Percentiles rank a stretch among this genome's conserved stretches.
Conservation (phyloP, 805 yeast genomes). For the Candida bentonensis region DNA sequence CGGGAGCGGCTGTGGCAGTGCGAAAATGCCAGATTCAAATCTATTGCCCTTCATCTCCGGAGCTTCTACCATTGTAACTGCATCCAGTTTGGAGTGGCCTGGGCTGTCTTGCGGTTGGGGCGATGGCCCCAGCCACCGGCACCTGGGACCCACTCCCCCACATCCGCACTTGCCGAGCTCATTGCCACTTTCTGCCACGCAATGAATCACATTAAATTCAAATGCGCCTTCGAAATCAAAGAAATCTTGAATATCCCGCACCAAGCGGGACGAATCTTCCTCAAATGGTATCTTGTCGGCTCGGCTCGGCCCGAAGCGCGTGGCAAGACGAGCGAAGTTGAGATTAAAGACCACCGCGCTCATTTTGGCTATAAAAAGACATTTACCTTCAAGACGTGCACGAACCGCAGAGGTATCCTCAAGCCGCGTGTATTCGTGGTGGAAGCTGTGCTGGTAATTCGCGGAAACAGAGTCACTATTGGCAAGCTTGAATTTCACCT, state of each 20-base stretch:
- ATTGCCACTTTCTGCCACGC: not conserved
- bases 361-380: conserved; percentile 31
- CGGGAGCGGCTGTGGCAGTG: too few species aligned
- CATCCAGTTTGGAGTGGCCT: too few species aligned
- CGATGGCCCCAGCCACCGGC: too few species aligned
- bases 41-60: too few species aligned
- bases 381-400: conserved; percentile 28
- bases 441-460: conserved; percentile 30
- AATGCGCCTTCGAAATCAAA: conserved; percentile 40
- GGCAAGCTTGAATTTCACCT: conserved; percentile 60
- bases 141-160: too few species aligned
- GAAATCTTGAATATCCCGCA: conserved; percentile 82
- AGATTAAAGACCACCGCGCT: conserved; percentile 39
- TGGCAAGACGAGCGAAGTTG: conserved; percentile 31
- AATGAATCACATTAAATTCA: conserved; percentile 40
- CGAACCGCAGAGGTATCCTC: conserved; percentile 25
- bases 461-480: conserved; percentile 31
- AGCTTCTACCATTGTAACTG: too few species aligned
- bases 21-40: too few species aligned
- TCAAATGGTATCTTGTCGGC: conserved; percentile 51
- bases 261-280: conserved; percentile 49
- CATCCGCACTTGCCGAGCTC: not conserved
- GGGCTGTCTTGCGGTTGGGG: too few species aligned
- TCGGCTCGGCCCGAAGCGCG: conserved; percentile 29
- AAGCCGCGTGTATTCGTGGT: conserved; percentile 25